These are phyloP conservation scores for Russula compacta DNA, from an alignment of 768 basidiomycete species.

Conservation along the genomic window DNA sequence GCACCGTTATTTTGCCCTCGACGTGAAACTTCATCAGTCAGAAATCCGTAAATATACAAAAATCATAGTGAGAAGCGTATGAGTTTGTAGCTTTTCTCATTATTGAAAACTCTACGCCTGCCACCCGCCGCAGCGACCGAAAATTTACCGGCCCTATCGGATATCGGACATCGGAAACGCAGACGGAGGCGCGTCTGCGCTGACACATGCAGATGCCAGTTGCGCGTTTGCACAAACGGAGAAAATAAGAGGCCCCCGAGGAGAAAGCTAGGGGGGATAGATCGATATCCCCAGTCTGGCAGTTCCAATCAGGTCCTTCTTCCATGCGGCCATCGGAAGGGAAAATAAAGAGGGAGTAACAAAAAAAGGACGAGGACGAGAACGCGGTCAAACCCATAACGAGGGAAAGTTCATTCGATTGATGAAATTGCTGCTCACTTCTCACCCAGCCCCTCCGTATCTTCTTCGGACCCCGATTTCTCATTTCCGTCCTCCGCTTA, in stretches of 20 bases:
- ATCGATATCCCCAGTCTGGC: neutral
- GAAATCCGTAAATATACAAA: neutral
- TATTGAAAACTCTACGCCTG: neutral
- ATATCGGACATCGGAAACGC: neutral
- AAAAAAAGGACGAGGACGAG: slow-evolving; percentile 27
- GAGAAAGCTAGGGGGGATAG: neutral
- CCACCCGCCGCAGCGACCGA: neutral
- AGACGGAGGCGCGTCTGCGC: neutral
- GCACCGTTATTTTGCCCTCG: neutral
- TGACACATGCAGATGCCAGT: neutral
- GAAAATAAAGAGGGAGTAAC: neutral
- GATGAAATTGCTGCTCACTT: slow-evolving; percentile 38
- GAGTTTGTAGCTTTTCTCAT: neutral
- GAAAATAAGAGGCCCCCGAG: neutral
- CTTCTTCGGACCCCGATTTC: no score
- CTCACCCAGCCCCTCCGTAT: no score
- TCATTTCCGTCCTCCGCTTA: no score
- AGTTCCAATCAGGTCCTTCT: neutral
- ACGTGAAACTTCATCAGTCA: neutral
- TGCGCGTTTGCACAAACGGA: neutral
- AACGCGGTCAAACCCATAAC: slow-evolving; percentile 52
- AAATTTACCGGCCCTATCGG: neutral
- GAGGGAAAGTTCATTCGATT: slow-evolving; percentile 42
- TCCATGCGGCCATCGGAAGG: neutral
- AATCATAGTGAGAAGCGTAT: neutral